Percentiles rank a stretch among this genome's conserved stretches.
Conservation (phyloP, 345 rosid species). For the Gossypium ekmanianum region DNA sequence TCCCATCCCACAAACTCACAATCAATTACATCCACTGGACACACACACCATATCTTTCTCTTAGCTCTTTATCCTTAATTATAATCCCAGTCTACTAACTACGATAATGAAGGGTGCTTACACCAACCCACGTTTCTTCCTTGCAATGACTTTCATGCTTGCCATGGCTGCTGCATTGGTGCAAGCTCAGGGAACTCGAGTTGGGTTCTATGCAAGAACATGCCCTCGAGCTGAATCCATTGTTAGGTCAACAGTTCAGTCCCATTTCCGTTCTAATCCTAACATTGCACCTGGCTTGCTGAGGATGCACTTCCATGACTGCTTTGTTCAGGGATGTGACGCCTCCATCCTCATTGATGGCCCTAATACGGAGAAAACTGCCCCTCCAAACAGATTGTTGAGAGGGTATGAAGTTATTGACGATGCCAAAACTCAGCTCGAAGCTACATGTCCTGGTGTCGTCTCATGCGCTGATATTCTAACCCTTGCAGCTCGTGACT, state of each 20-base stretch:
- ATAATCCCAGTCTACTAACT: neutral
- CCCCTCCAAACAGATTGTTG: conserved; percentile 27
- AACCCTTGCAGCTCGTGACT: conserved; percentile 49
- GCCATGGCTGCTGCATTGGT: conserved; percentile 14
- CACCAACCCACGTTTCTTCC: neutral
- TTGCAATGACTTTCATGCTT: neutral
- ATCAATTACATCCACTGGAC: neutral
- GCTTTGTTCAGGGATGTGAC: conserved; percentile 57
- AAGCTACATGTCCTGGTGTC: conserved; percentile 44
- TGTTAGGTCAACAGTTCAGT: conserved; percentile 30
- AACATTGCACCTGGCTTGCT: conserved; percentile 42
- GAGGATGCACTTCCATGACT: conserved; percentile 55
- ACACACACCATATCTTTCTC: neutral
- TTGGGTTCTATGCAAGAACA: conserved; percentile 41
- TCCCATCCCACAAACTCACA: neutral
- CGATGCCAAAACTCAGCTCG: conserved; percentile 50
- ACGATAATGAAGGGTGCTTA: neutral
- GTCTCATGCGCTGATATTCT: conserved; percentile 59
- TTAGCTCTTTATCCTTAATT: neutral
- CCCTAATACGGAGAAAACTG: conserved; percentile 36
- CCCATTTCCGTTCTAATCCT: conserved; percentile 31
- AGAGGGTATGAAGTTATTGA: conserved; percentile 48
- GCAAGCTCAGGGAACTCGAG: conserved; percentile 27
- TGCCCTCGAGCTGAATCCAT: conserved; percentile 43
- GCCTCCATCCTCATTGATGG: conserved; percentile 49